phyloP scores from a whole-genome alignment of 2,329 filamentous ascomycete species.

The Colletotrichum sp. region DNA sequence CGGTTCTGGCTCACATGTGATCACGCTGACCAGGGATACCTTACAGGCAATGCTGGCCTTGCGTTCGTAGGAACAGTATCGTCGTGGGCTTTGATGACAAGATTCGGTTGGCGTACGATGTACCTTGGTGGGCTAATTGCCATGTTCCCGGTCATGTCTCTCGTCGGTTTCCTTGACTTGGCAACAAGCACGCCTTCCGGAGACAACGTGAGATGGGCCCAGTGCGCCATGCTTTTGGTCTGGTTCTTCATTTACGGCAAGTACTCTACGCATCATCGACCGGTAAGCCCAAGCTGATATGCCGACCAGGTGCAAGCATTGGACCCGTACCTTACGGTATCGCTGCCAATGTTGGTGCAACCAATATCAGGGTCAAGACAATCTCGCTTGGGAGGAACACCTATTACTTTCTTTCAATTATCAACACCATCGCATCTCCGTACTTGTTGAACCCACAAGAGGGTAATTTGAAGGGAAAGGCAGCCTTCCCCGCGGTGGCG shows the following conservation, averaged over 20 bases:
- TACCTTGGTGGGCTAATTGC: conserved; percentile 46
- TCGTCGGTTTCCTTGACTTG: conserved; percentile 48
- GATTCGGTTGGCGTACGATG: conserved; percentile 48
- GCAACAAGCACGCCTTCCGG: conserved; percentile 38
- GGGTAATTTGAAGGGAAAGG: background rate
- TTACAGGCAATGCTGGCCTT: background rate
- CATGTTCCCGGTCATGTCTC: conserved; percentile 43
- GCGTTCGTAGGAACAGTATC: conserved; percentile 45
- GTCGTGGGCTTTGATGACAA: conserved; percentile 48
- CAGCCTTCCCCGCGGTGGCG: conserved; percentile 48
- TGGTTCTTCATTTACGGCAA: conserved; percentile 48
- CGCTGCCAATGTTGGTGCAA: conserved; percentile 44
- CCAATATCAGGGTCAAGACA: conserved; percentile 48
- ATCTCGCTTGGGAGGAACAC: conserved; percentile 46
- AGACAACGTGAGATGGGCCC: conserved; percentile 49
- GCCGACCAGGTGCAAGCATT: background rate
- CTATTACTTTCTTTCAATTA: conserved; percentile 54
- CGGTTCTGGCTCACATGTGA: accelerated
- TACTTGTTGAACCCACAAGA: conserved; percentile 45
- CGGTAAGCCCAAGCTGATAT: background rate
- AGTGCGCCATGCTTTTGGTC: conserved; percentile 48
- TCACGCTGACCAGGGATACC: background rate
- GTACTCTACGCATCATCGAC: conserved; percentile 19
- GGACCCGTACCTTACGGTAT: conserved; percentile 42
- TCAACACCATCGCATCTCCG: conserved; percentile 50